A percentile compares a stretch with the other conserved stretches of the same genome.
Evolutionary conservation across 2,329 filamentous ascomycete genomes (phyloP).

Genomic region (Colletotrichum musae): DNA sequence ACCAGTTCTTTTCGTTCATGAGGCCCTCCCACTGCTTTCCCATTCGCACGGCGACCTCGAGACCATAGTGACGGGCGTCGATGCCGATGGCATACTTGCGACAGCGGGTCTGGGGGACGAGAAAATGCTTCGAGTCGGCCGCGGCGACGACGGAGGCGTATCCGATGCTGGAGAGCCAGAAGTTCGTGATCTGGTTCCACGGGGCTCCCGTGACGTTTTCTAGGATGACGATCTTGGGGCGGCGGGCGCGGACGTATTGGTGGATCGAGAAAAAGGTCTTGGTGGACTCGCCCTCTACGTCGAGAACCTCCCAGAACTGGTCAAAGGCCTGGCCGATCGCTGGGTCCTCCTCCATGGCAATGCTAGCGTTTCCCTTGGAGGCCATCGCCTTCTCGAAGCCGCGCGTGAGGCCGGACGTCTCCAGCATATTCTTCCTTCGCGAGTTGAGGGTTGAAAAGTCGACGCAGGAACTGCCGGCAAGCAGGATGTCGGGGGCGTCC

Average conservation of each 20-base stretch:
- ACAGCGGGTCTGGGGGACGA: constrained; percentile 78
- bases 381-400: constrained; percentile 59
- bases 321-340: not conserved
- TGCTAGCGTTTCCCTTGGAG: constrained; percentile 46
- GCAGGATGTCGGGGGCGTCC: constrained; percentile 71
- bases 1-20: constrained; percentile 58
- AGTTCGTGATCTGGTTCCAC: constrained; percentile 67
- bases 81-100: constrained; percentile 73
- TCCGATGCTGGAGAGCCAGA: constrained; percentile 59
- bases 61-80: constrained; percentile 54
- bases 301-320: constrained; percentile 64
- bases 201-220: constrained; percentile 78
- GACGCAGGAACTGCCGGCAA: constrained; percentile 83
- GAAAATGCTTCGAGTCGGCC: constrained; percentile 80
- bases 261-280: constrained; percentile 76
- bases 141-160: constrained; percentile 67
- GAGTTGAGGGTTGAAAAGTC: constrained; percentile 79
- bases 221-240: constrained; percentile 76
- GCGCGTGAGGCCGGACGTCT: constrained; percentile 65
- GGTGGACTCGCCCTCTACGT: constrained; percentile 75
- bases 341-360: constrained; percentile 43
- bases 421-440: constrained; percentile 59
- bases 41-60: constrained; percentile 46
- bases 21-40: constrained; percentile 59
- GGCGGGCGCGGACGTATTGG: constrained; percentile 66